Conservation (phyloP, 139 green algal genomes). For the Chlorella sp. region DNA sequence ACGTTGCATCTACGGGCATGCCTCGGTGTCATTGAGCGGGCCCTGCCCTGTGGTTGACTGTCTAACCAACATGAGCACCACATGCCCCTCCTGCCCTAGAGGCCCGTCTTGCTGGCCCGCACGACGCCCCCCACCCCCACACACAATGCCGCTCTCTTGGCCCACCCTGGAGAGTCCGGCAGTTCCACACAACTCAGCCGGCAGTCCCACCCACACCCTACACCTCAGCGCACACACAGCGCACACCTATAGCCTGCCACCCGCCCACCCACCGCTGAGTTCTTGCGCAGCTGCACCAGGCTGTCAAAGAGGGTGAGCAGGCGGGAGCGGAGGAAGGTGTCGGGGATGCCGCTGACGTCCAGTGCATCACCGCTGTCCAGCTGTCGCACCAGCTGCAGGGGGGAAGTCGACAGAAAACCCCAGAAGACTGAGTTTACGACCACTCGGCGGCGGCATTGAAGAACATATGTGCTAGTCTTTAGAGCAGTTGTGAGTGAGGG, state of each 20-base stretch:
- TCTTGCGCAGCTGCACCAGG: conserved; percentile 49
- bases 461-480: too few species aligned
- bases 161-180: too few species aligned
- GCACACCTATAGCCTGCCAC: too few species aligned
- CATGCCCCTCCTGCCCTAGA: too few species aligned
- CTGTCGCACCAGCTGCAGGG: conserved; percentile 41
- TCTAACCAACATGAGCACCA: neutral
- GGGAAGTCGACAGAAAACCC: too few species aligned
- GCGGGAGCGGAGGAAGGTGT: conserved; percentile 34
- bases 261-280: conserved; percentile 29
- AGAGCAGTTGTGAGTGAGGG: neutral
- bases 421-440: too few species aligned
- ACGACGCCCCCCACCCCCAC: too few species aligned
- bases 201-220: neutral
- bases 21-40: too few species aligned
- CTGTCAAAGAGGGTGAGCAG: conserved; percentile 48
- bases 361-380: conserved; percentile 52
- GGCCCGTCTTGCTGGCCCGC: too few species aligned
- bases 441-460: too few species aligned
- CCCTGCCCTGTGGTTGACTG: neutral
- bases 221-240: neutral
- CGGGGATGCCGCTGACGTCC: conserved; percentile 48
- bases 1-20: too few species aligned
- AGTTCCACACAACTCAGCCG: too few species aligned
- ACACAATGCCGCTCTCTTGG: neutral